Percentiles rank a stretch among this genome's conserved stretches.
Evolutionary conservation across 2,329 filamentous ascomycete genomes (phyloP).

Genomic region (Penicillium aurantiogriseum): DNA sequence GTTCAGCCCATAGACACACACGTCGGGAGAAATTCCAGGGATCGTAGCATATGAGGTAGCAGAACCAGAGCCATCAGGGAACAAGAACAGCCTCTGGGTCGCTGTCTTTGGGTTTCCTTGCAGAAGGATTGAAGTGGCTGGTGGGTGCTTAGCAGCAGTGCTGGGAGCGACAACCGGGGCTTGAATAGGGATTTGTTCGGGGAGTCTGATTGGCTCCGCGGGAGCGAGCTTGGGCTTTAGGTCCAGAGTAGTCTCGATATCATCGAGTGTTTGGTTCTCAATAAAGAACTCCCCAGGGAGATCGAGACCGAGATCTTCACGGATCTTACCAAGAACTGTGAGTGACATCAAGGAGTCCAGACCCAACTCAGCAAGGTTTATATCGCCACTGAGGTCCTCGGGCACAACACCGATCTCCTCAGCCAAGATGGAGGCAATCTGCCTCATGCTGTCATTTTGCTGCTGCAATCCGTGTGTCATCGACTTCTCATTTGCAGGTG

Average conservation of each 20-base stretch:
- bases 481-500: constrained; percentile 29
- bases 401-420: constrained; percentile 46
- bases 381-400: constrained; percentile 40
- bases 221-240: constrained; percentile 38
- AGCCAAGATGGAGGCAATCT: constrained; percentile 42
- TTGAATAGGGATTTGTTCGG: constrained; percentile 24
- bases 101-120: constrained; percentile 46
- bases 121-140: constrained; percentile 44
- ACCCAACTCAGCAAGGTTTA: constrained; percentile 45
- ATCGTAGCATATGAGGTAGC: constrained; percentile 48
- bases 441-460: constrained; percentile 38
- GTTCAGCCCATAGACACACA: constrained; percentile 46
- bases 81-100: constrained; percentile 43
- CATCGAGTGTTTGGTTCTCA: constrained; percentile 43
- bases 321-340: constrained; percentile 46
- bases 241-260: constrained; percentile 40
- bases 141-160: constrained; percentile 31
- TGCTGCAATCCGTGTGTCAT: constrained; percentile 14
- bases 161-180: constrained; percentile 19
- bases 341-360: constrained; percentile 50
- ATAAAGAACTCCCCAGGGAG: constrained; percentile 46
- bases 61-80: constrained; percentile 49
- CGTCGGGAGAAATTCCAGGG: constrained; percentile 40
- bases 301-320: constrained; percentile 44
- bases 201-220: constrained; percentile 21